Conservation (phyloP, 768 basidiomycete species). For the Fistulinella prunicolor region DNA sequence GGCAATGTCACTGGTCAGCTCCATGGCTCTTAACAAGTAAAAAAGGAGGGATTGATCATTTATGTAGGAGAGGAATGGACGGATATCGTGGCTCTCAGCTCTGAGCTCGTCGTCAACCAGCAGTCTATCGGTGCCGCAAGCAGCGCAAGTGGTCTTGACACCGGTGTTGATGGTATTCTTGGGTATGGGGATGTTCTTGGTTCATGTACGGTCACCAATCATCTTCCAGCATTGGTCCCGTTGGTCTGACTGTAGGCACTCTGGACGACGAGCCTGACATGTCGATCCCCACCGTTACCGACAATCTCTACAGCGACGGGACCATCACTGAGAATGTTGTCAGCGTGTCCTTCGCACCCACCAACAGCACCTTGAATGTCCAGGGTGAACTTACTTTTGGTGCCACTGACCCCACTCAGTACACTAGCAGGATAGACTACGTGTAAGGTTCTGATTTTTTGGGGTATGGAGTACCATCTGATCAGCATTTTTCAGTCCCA, state of each 20-base stretch:
- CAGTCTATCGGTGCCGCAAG: conserved; percentile 69
- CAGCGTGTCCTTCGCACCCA: conserved; percentile 54
- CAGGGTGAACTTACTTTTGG: conserved; percentile 60
- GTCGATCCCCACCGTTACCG: conserved; percentile 54
- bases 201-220: not conserved
- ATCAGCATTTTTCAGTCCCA: conserved; percentile 34
- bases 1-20: conserved; percentile 53
- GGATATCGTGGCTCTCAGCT: conserved; percentile 53
- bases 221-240: conserved; percentile 54
- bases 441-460: conserved; percentile 30
- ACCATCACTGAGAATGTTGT: conserved; percentile 40
- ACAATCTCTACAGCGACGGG: conserved; percentile 46
- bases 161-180: conserved; percentile 59
- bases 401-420: conserved; percentile 24
- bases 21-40: not conserved
- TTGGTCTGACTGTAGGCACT: conserved; percentile 47
- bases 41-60: not conserved
- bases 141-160: conserved; percentile 37
- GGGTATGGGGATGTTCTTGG: conserved; percentile 41
- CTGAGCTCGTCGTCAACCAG: conserved; percentile 44
- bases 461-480: not conserved
- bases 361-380: conserved; percentile 14
- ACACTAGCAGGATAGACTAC: conserved; percentile 40
- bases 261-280: not conserved
- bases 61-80: conserved; percentile 41